These are phyloP conservation scores for Aspergillus taichungensis DNA, from an alignment of 495 filamentous ascomycete species.

Conservation along the genomic window DNA sequence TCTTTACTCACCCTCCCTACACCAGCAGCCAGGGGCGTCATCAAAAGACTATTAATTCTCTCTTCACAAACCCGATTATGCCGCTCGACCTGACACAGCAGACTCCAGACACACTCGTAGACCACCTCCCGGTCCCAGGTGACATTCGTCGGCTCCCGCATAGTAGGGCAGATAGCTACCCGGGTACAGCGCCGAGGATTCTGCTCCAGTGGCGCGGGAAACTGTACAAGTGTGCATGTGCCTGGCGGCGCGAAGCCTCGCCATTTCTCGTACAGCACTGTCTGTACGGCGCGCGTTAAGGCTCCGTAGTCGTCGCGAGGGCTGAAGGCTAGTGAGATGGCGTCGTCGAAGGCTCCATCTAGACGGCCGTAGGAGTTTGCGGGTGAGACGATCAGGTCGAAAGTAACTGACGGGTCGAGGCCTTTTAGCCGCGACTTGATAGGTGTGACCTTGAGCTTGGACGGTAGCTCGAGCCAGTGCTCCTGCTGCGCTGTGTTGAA, in stretches of 20 bases:
- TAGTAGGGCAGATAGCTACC: slow-evolving; percentile 44
- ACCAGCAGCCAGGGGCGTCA: slow-evolving; percentile 42
- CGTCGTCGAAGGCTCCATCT: slow-evolving; percentile 46
- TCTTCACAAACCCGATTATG: slow-evolving; percentile 26
- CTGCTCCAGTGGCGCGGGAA: slow-evolving; percentile 20
- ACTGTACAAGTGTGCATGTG: slow-evolving; percentile 35
- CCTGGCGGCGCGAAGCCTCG: slow-evolving; percentile 42
- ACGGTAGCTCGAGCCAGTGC: slow-evolving; percentile 12
- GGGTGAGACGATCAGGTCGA: slow-evolving; percentile 42
- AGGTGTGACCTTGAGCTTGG: slow-evolving; percentile 19
- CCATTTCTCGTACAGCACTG: slow-evolving; percentile 34
- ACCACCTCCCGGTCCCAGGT: slow-evolving; percentile 46
- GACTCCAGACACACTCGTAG: slow-evolving; percentile 44
- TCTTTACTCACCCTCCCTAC: slow-evolving; percentile 32
- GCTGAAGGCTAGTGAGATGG: slow-evolving; percentile 40
- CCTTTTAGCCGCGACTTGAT: slow-evolving; percentile 28
- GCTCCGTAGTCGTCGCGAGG: slow-evolving; percentile 35
- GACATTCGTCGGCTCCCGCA: slow-evolving; percentile 31
- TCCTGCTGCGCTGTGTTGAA: slow-evolving; percentile 17
- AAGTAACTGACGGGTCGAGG: slow-evolving; percentile 19
- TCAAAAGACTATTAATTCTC: slow-evolving; percentile 33
- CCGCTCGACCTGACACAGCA: slow-evolving; percentile 37
- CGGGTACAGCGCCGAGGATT: slow-evolving; percentile 32
- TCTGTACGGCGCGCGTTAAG: slow-evolving; percentile 40
- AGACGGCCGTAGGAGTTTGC: slow-evolving; percentile 45